phyloP scores from a whole-genome alignment of 2,329 filamentous ascomycete species.

The Neurospora sp. region DNA sequence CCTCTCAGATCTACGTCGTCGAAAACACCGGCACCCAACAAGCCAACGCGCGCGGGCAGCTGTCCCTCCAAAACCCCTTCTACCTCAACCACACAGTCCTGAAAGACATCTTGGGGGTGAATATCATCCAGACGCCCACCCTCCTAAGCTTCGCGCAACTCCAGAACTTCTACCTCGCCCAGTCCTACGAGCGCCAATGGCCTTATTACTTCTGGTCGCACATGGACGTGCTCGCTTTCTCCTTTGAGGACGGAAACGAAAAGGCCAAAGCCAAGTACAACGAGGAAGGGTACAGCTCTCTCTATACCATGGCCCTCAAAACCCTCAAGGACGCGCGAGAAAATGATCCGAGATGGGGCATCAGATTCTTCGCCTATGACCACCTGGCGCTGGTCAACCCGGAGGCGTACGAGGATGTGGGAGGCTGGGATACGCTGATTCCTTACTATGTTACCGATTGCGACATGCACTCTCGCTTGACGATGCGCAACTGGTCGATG shows the following conservation, averaged over 20 bases:
- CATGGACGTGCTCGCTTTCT: conserved; percentile 38
- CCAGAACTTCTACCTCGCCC: conserved; percentile 41
- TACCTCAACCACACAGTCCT: conserved; percentile 43
- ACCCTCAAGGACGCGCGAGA: conserved; percentile 24
- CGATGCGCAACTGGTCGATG: conserved; percentile 34
- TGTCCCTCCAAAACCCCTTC: conserved; percentile 45
- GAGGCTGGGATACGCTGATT: conserved; percentile 48
- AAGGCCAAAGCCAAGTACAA: conserved; percentile 23
- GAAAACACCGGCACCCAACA: conserved; percentile 50
- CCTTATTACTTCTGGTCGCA: conserved; percentile 43
- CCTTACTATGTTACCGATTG: conserved; percentile 50
- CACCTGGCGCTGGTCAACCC: conserved; percentile 47
- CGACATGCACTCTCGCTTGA: conserved; percentile 41
- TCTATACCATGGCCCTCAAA: conserved; percentile 30
- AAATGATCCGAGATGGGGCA: conserved; percentile 33
- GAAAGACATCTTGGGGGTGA: conserved; percentile 31
- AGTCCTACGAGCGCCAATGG: conserved; percentile 33
- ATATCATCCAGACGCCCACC: conserved; percentile 37
- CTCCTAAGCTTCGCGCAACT: no score
- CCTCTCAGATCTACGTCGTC: conserved; percentile 44
- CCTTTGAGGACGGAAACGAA: conserved; percentile 30
- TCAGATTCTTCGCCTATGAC: conserved; percentile 49
- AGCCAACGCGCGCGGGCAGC: conserved; percentile 36
- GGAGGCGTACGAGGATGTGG: conserved; percentile 36
- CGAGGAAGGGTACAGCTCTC: conserved; percentile 28